Base-by-base conservation (phyloP, 768 basidiomycete genomes). In the Coprinopsis sp. region DNA sequence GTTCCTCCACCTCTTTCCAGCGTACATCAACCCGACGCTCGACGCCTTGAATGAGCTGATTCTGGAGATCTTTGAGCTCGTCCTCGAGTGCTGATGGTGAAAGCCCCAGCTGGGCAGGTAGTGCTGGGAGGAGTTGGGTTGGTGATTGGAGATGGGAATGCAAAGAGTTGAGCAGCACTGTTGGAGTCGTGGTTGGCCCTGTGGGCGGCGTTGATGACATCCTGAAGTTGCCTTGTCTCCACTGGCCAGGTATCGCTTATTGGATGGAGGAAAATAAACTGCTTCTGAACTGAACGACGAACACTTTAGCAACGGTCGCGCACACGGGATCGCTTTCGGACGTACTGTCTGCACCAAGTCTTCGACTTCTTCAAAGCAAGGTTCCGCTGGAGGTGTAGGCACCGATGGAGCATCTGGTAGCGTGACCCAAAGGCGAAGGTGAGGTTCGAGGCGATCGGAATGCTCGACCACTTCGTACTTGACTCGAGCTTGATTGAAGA, bases 21-120 rank as follows among this genome's bases (percentile, higher is more conserved):
- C 88, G 70, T 14, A 71, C 59, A 12, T 83, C 73, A 33, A 95
- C 81, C 56, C 88, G 83, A 4, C 69, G 68, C 54, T 91, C 86
- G 12, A 94, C 85, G 21, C 87, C 82, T 47, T 78, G 73, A 46
- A 84, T 77, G 34, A 95, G 80, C 39, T 84, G 80, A 25, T 82
- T 73, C 56, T 92, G 84, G 6, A 95, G 74, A 6, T 74, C 64
- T 43, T 75, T 70, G 25, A 94, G 73, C 49, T 96, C 92, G 61
- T 89, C 84, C 60, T 88, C 81, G 33, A 94, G 77, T 0, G 90
- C 84, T 10, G 82, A 80, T 22, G 79, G 65, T 7, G 91, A 89
- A 12, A 94, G 74, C 25, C 89, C 91, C 13, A 95, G 85, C 58
- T 89, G 89, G 1, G 79, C 73, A 64, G 94, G 91, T 3, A 95